phyloP scores from a whole-genome alignment of 1,284 basidiomycete species.

The Austroboletus novae-zelandiae region DNA sequence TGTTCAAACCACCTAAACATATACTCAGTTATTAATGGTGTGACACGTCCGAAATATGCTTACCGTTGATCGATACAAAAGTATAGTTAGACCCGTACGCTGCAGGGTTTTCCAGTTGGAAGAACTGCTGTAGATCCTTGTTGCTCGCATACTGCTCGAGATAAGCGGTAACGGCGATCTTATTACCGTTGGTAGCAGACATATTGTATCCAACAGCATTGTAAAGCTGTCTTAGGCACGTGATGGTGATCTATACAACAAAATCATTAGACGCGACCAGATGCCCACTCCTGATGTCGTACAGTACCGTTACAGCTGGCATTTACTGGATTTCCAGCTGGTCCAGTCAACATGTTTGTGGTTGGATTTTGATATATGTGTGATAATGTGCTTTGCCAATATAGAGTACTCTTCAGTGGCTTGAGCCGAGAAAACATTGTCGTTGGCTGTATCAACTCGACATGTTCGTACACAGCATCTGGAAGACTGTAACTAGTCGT shows the following conservation, averaged over 20 bases:
- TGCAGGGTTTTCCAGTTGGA: constrained; percentile 39
- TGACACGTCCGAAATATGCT: not conserved
- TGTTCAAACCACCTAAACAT: constrained; percentile 51
- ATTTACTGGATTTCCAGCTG: constrained; percentile 41
- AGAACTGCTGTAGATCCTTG: constrained; percentile 55
- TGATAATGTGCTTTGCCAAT: constrained; percentile 23
- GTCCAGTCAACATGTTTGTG: constrained; percentile 24
- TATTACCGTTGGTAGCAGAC: constrained; percentile 39
- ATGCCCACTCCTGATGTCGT: constrained; percentile 28
- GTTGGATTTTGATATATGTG: constrained; percentile 4
- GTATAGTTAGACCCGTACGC: constrained; percentile 32
- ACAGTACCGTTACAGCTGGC: constrained; percentile 45
- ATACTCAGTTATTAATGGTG: not conserved
- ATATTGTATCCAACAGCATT: constrained; percentile 45
- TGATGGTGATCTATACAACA: constrained; percentile 41
- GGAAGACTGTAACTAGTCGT: constrained; percentile 74
- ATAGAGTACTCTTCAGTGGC: constrained; percentile 45
- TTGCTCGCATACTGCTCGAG: constrained; percentile 54
- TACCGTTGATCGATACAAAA: constrained; percentile 49
- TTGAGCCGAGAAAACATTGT: constrained; percentile 63
- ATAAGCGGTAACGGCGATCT: constrained; percentile 58
- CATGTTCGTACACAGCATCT: constrained; percentile 53
- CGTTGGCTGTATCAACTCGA: constrained; percentile 74
- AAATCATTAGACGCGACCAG: constrained; percentile 26
- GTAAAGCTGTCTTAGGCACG: constrained; percentile 50